Evolutionary conservation across 495 filamentous ascomycete species (phyloP).

Genomic region (Annulohypoxylon nitens): DNA sequence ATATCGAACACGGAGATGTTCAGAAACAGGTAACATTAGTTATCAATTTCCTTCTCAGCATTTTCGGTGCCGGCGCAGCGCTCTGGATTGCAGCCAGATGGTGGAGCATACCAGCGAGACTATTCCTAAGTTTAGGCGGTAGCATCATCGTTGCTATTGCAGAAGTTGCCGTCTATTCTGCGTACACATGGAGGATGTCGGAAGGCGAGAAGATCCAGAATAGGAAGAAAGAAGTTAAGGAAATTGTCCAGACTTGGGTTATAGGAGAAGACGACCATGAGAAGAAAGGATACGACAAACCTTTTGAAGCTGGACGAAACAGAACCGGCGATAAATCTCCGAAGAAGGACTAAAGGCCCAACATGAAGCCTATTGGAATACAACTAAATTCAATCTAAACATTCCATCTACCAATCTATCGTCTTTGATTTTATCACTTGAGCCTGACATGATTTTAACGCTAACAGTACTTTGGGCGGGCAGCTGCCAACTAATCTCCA

Average conservation of each 20-base stretch:
- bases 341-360: conserved; percentile 49
- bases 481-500: conserved; percentile 16
- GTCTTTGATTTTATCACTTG: neutral
- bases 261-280: conserved; percentile 63
- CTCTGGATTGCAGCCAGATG: conserved; percentile 79
- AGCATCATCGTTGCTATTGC: conserved; percentile 81
- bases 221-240: conserved; percentile 76
- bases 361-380: conserved; percentile 11
- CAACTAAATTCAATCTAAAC: conserved; percentile 9
- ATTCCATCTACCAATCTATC: neutral
- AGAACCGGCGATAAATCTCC: conserved; percentile 47
- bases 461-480: neutral
- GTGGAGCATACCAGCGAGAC: conserved; percentile 76
- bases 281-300: conserved; percentile 53
- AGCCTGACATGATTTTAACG: neutral
- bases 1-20: conserved; percentile 75
- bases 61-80: conserved; percentile 75
- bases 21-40: conserved; percentile 81
- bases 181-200: conserved; percentile 83
- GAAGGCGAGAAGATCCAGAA: conserved; percentile 76
- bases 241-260: conserved; percentile 77
- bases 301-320: conserved; percentile 44
- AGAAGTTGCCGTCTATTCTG: conserved; percentile 88
- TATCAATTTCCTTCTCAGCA: conserved; percentile 78
- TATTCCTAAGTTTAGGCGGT: conserved; percentile 77